Evolutionary conservation across 805 yeast species (phyloP), one percentile per base, ranked within the genome.

Genomic region (Sugiyamaella qingdaonensis): DNA sequence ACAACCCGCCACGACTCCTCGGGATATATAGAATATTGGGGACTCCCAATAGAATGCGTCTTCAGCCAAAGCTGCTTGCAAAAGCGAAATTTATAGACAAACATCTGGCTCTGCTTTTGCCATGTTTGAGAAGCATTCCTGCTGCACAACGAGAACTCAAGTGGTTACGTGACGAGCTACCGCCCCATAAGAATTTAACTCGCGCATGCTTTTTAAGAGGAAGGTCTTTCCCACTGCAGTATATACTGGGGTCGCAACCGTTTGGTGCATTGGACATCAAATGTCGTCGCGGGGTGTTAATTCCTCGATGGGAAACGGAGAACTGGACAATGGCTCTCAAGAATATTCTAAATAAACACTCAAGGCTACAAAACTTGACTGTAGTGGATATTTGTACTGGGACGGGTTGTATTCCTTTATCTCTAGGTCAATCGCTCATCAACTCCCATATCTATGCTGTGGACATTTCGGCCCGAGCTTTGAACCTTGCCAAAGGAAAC

Each of bases 241-340:
- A 92, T 66, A 79, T 92, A 10, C 70, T 92, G 9, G 90, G 94
- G 0, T 70, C 81, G 0, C 97, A 91, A 68, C 98, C 98, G 1
- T 92, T 92, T 72, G 95, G 94, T 0, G 55, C 66, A 1, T 64
- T 92, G 47, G 80, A 78, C 10, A 76, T 92, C 2, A 53, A 61
- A 24, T 88, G 96, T 61, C 61, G 68, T 29, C 72, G 71, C 1
- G 82, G 82, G 0, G 97, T 89, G 1, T 70, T 92, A 55, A 91
- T 92, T 27, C 98, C 99, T 0, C 70, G 99, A 48, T 84, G 92
- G 86, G 99, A 92, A 65, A 92, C 99, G 0, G 98, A 92, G 66
- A 96, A 89, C 63, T 92, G 97, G 97, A 73, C 78, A 9, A 34
- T 71, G 29, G 75, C 74, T 51, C 64, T 86, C 18, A 67, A 72